Conservation (phyloP, 1,284 basidiomycete species). For the Heterobasidion parviporum region DNA sequence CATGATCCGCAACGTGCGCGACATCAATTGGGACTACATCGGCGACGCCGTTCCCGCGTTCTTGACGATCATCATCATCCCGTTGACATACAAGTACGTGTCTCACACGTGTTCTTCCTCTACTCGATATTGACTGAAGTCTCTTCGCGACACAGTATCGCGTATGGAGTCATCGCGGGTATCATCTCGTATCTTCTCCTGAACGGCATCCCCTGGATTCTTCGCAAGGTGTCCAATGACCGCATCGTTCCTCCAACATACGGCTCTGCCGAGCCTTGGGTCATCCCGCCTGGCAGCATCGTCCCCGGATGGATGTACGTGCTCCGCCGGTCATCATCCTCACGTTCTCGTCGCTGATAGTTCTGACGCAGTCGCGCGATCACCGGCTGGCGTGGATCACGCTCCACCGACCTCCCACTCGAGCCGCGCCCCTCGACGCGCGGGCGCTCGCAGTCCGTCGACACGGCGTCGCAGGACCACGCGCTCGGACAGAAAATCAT, state of each 20-base stretch:
- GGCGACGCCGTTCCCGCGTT: conserved; percentile 84
- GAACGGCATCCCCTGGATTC: conserved; percentile 61
- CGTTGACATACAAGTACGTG: conserved; percentile 66
- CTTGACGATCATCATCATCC: conserved; percentile 72
- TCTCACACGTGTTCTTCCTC: not conserved
- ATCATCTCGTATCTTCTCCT: conserved; percentile 65
- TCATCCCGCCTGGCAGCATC: conserved; percentile 60
- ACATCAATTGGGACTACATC: conserved; percentile 86
- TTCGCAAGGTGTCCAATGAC: conserved; percentile 49
- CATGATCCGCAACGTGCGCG: conserved; percentile 83
- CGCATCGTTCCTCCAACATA: conserved; percentile 63
- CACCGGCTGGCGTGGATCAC: not conserved
- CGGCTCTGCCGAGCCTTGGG: conserved; percentile 58
- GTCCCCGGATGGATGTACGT: conserved; percentile 58
- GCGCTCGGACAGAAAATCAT: not conserved
- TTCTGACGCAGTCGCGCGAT: not conserved
- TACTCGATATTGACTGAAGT: conserved; percentile 12
- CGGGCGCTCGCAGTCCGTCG: not conserved
- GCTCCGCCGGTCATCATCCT: too few relatives aligned
- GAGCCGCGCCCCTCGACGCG: not conserved
- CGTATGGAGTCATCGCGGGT: conserved; percentile 84
- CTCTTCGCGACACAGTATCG: conserved; percentile 46
- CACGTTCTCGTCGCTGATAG: too few relatives aligned
- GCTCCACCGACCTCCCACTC: not conserved
- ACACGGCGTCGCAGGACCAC: not conserved